Conservation (phyloP, 2,329 filamentous ascomycete genomes). For the Epichloe festucae region DNA sequence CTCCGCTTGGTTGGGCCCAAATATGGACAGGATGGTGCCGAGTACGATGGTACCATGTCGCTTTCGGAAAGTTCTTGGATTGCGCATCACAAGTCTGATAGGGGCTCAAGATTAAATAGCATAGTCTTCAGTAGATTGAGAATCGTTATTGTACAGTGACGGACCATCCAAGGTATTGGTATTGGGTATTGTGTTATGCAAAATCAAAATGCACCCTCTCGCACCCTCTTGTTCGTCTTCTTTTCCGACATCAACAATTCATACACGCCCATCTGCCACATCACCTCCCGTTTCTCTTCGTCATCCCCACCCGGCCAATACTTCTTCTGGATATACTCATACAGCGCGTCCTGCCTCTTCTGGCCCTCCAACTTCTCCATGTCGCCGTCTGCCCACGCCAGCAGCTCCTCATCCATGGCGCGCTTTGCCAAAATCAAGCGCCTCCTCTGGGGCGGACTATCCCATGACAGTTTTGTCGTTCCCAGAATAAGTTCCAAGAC, state of each 20-base stretch:
- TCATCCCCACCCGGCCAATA: slow-evolving; percentile 20
- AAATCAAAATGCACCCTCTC: too few relatives aligned
- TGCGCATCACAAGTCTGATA: background rate
- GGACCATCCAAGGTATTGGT: background rate
- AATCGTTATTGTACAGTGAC: background rate
- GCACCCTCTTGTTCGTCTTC: background rate
- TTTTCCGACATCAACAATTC: slow-evolving; percentile 16
- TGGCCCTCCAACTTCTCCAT: slow-evolving; percentile 22
- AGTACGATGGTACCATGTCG: background rate
- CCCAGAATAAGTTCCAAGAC: slow-evolving; percentile 33
- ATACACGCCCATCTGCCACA: slow-evolving; percentile 31
- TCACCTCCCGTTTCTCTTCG: slow-evolving; percentile 14
- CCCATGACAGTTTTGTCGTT: slow-evolving; percentile 30
- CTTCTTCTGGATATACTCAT: slow-evolving; percentile 28
- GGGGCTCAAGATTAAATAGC: too few relatives aligned
- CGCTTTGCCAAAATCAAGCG: slow-evolving; percentile 30
- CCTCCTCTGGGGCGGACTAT: slow-evolving; percentile 25
- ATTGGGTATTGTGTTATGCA: background rate
- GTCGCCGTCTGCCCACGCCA: slow-evolving; percentile 17
- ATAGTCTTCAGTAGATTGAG: too few relatives aligned
- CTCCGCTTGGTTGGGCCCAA: background rate
- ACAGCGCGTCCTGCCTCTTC: slow-evolving; percentile 26
- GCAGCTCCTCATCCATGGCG: slow-evolving; percentile 27
- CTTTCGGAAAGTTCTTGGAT: background rate
- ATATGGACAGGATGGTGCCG: background rate